Base-by-base conservation (phyloP, 176 grass and related monocot genomes). In the Ananas comosus region DNA sequence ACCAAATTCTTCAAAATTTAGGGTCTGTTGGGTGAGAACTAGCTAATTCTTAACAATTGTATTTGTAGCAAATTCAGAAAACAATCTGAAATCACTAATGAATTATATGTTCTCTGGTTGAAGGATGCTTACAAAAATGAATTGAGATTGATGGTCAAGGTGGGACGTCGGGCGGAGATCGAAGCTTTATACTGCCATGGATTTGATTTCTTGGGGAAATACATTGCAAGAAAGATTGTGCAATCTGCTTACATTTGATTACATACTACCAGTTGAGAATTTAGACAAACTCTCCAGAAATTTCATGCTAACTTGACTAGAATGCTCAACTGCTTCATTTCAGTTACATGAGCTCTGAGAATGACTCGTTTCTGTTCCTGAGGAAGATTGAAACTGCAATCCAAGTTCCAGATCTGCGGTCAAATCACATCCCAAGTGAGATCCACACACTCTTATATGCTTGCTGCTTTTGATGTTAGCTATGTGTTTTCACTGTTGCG, bases 111-210 rank as follows among this genome's bases (percentile, higher is more conserved):
- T 49, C 28, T 51, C 2, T 53, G 19, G 53, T 73, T 78, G 63
- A 47, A 97, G 93, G 89, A 92, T 12, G 73, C 29, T 29, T 88
- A 92, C 63, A 73, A 66, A 74, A 72, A 66, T 28, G 93, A 97
- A 53, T 74, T 97, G 69, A 72, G 78, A 51, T 64, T 77, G 74
- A 92, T 97, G 93, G 71, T 90, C 51, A 67, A 92, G 65, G 73
- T 13, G 21, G 89, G 93, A 27, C 72, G 67, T 49, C 84, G 88
- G 48, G 84, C 84, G 25, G 93, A 97, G 80, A 97, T 92, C 3
- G 93, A 97, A 85, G 84, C 93, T 51, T 79, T 97, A 13, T 92
- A 92, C 73, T 87, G 67, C 7, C 86, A 90, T 57, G 93, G 93
- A 14, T 97, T 97, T 19, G 79, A 83, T 87, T 97, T 85, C 48